Evolutionary conservation across 2,329 filamentous ascomycete genomes (phyloP).

Genomic region (Periconia digitata): DNA sequence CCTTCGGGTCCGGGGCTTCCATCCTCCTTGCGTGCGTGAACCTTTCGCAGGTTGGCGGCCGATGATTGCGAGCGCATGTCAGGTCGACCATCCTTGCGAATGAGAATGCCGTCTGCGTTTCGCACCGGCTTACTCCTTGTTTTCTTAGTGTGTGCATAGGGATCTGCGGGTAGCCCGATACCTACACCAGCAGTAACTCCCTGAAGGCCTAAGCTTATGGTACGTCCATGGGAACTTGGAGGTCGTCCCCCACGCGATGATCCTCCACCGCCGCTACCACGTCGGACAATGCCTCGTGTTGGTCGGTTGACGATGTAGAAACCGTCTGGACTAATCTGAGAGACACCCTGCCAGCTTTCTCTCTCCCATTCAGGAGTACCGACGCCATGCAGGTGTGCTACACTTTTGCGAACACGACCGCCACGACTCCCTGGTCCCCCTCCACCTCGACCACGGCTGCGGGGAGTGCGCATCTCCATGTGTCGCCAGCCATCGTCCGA

Average conservation of each 20-base stretch:
- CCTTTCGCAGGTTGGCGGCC: conserved; percentile 54
- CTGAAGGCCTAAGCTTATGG: conserved; percentile 32
- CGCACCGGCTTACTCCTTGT: conserved; percentile 53
- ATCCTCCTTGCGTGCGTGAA: conserved; percentile 53
- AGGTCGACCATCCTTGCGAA: conserved; percentile 54
- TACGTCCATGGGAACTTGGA: conserved; percentile 25
- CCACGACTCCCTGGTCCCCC: conserved; percentile 43
- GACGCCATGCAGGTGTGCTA: conserved; percentile 26
- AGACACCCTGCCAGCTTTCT: conserved; percentile 38
- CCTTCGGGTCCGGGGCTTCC: conserved; percentile 18
- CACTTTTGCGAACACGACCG: conserved; percentile 43
- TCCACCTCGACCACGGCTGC: conserved; percentile 37
- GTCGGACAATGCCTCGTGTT: conserved; percentile 33
- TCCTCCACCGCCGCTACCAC: conserved; percentile 34
- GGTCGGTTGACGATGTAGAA: conserved; percentile 35
- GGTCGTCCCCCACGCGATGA: conserved; percentile 24
- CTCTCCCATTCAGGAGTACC: conserved; percentile 47
- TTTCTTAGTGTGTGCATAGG: conserved; percentile 49
- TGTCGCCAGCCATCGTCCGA: conserved; percentile 36
- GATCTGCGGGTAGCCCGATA: conserved; percentile 30
- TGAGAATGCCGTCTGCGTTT: conserved; percentile 54
- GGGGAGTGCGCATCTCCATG: conserved; percentile 30
- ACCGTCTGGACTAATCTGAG: conserved; percentile 40
- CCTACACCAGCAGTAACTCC: conserved; percentile 24
- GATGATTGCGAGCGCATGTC: conserved; percentile 56